Percentiles rank a stretch among this genome's conserved stretches.
phyloP scores from a whole-genome alignment of 1,284 basidiomycete species.

The Tilletia setariae region DNA sequence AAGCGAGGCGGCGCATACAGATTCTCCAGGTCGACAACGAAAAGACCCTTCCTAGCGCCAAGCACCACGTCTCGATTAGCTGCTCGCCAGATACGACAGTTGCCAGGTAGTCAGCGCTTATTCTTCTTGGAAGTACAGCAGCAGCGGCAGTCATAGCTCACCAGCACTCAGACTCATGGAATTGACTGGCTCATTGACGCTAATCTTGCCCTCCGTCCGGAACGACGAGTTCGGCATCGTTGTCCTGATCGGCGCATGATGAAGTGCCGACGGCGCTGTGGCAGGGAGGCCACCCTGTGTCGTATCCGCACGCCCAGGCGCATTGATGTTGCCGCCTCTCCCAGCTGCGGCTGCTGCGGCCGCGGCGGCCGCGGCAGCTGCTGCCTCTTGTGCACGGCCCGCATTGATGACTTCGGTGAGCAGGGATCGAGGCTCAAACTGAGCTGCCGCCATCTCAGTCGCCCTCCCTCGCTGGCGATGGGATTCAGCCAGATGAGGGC shows the following conservation, averaged over 20 bases:
- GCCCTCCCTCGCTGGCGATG: not conserved
- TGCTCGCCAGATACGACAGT: not conserved
- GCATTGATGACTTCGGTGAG: slow-evolving; percentile 13
- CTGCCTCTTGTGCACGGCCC: not conserved
- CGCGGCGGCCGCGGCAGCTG: not conserved
- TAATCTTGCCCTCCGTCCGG: slow-evolving; percentile 18
- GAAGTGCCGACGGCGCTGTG: not conserved
- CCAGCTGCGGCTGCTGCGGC: not conserved
- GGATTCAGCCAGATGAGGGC: not conserved
- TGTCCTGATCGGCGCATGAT: not conserved
- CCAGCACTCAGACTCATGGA: slow-evolving; percentile 51
- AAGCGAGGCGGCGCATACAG: slow-evolving; percentile 84
- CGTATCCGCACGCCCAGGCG: not conserved
- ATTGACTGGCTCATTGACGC: slow-evolving; percentile 43
- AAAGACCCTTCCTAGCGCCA: slow-evolving; percentile 75
- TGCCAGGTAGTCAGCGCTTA: not conserved
- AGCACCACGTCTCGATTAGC: slow-evolving; percentile 52
- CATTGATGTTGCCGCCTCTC: not conserved
- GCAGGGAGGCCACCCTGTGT: not conserved
- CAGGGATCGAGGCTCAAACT: slow-evolving; percentile 9
- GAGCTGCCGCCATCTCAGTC: too few species aligned
- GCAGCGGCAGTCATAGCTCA: slow-evolving; percentile 16
- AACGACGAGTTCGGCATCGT: slow-evolving; percentile 21
- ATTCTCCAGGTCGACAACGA: slow-evolving; percentile 87
- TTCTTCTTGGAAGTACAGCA: not conserved